Evolutionary conservation across 2,329 filamentous ascomycete species (phyloP).

Genomic region (Xylaria sp.): DNA sequence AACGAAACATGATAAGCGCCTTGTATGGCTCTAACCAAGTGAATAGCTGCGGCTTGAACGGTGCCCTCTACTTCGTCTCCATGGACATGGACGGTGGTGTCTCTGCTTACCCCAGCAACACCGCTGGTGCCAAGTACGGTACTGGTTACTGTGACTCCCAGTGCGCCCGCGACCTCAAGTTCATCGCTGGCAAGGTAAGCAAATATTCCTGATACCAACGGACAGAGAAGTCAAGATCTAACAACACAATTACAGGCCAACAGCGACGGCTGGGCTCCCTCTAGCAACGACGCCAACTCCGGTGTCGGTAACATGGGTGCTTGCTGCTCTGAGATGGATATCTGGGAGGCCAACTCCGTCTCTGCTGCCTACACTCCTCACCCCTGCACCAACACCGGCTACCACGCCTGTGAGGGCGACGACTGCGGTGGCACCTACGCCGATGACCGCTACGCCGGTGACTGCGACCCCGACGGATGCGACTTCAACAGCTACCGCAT

Average conservation of each 20-base stretch:
- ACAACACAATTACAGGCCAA: constrained; percentile 33
- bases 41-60: constrained; percentile 53
- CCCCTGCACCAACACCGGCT: constrained; percentile 45
- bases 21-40: not conserved
- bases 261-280: constrained; percentile 42
- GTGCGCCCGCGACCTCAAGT: constrained; percentile 46
- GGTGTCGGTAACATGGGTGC: constrained; percentile 45
- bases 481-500: constrained; percentile 61
- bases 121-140: constrained; percentile 48
- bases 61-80: constrained; percentile 52
- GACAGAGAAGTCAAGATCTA: not conserved
- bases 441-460: constrained; percentile 47
- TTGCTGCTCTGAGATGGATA: constrained; percentile 56
- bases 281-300: constrained; percentile 44
- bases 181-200: constrained; percentile 40
- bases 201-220: not conserved
- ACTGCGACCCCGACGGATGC: constrained; percentile 60
- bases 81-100: constrained; percentile 52
- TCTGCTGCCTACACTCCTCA: constrained; percentile 56
- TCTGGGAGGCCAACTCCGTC: constrained; percentile 58
- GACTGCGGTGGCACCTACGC: constrained; percentile 44
- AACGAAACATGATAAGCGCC: not conserved
- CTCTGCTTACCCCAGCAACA: constrained; percentile 41
- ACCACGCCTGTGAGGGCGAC: constrained; percentile 42
- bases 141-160: constrained; percentile 51